Evolutionary conservation across 2,329 filamentous ascomycete species (phyloP).

Genomic region (Colletotrichum nymphaeae): DNA sequence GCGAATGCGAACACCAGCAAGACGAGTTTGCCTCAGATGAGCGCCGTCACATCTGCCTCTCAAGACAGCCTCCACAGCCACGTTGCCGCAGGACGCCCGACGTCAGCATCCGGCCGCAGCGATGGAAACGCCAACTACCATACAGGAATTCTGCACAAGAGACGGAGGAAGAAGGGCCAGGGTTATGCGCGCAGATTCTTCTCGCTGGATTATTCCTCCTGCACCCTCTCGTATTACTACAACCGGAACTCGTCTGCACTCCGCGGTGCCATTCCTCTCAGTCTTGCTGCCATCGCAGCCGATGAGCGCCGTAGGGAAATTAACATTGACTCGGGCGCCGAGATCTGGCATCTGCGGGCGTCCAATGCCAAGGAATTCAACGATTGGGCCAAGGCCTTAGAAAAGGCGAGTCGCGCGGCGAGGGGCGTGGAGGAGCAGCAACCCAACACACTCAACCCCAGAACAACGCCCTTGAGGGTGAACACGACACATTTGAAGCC

Average conservation of each 20-base stretch:
- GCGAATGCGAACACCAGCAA: slow-evolving; percentile 50
- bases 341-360: slow-evolving; percentile 94
- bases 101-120: slow-evolving; percentile 65
- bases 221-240: slow-evolving; percentile 95
- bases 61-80: slow-evolving; percentile 72
- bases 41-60: slow-evolving; percentile 62
- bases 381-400: slow-evolving; percentile 87
- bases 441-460: slow-evolving; percentile 33
- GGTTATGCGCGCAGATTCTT: slow-evolving; percentile 95
- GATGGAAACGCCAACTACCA: slow-evolving; percentile 72
- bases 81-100: slow-evolving; percentile 51
- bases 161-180: slow-evolving; percentile 91
- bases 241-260: slow-evolving; percentile 93
- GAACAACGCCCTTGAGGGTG: slow-evolving; percentile 41
- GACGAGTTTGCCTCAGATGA: slow-evolving; percentile 62
- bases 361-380: slow-evolving; percentile 86
- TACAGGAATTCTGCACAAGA: slow-evolving; percentile 87
- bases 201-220: slow-evolving; percentile 93
- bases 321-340: slow-evolving; percentile 94
- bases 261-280: slow-evolving; percentile 91
- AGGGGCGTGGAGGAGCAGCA: slow-evolving; percentile 56
- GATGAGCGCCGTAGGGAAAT: slow-evolving; percentile 92
- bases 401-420: slow-evolving; percentile 79
- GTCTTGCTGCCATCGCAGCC: slow-evolving; percentile 88
- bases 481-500: slow-evolving; percentile 42